A percentile compares a stretch with the other conserved stretches of the same genome.
phyloP scores from a whole-genome alignment of 2,329 filamentous ascomycete species.

The Fusarium temperatum region DNA sequence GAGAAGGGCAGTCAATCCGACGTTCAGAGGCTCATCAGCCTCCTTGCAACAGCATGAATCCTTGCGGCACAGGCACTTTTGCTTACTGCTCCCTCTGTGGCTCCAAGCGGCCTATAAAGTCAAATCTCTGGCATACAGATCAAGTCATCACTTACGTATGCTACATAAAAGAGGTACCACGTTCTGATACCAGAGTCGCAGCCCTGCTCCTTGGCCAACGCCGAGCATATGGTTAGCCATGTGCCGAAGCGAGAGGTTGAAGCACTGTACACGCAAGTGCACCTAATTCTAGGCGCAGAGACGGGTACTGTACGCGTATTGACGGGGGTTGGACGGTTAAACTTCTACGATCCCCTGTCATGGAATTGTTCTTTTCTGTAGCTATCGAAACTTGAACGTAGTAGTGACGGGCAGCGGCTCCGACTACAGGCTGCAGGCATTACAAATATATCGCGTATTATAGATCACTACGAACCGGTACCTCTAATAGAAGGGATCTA shows the following conservation, averaged over 20 bases:
- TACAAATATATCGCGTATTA: too few species aligned
- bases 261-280: constrained; percentile 22
- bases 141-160: not conserved
- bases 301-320: constrained; percentile 22
- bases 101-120: not conserved
- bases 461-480: too few species aligned
- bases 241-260: constrained; percentile 27
- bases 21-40: constrained; percentile 11
- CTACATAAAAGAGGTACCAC: not conserved
- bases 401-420: constrained; percentile 19
- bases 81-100: not conserved
- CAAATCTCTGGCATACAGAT: constrained; percentile 9
- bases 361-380: constrained; percentile 45
- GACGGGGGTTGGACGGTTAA: constrained; percentile 21
- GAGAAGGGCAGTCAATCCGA: constrained; percentile 11
- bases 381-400: constrained; percentile 19
- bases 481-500: too few species aligned
- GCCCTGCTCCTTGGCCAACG: constrained; percentile 28
- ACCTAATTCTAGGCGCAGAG: not conserved
- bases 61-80: constrained; percentile 10
- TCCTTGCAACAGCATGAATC: constrained; percentile 14
- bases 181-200: constrained; percentile 1
- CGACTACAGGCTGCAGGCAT: too few species aligned
- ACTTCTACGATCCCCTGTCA: constrained; percentile 31
- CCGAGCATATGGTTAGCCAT: constrained; percentile 38